Percentiles rank a stretch among this genome's conserved stretches.
phyloP scores from a whole-genome alignment of 169 alveolate species.

The Eimeria tenella region DNA sequence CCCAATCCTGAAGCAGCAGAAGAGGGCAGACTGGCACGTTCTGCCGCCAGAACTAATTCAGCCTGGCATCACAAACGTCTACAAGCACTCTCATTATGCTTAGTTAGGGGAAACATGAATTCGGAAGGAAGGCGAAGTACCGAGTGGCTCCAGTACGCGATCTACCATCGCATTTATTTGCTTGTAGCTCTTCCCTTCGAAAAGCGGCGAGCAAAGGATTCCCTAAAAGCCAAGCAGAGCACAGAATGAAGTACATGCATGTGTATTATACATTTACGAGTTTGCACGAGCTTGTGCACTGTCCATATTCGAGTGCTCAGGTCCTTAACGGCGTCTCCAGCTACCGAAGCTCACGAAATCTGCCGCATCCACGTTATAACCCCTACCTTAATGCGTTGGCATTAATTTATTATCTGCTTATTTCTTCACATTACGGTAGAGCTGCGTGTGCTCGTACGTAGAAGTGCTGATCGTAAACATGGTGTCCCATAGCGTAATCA shows the following conservation, averaged over 20 bases:
- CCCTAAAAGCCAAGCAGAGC: conserved; percentile 82
- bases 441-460: conserved; percentile 51
- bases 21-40: neutral
- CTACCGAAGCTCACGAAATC: too few relatives aligned
- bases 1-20: conserved; percentile 22
- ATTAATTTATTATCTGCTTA: too few relatives aligned
- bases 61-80: neutral
- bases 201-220: conserved; percentile 91
- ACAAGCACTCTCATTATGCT: neutral
- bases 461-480: conserved; percentile 81
- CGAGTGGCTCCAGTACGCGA: conserved; percentile 85
- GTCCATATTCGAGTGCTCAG: too few relatives aligned
- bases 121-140: conserved; percentile 73
- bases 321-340: too few relatives aligned
- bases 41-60: neutral
- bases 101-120: too few relatives aligned
- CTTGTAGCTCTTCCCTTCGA: conserved; percentile 90
- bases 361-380: too few relatives aligned
- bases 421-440: too few relatives aligned
- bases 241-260: neutral
- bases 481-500: conserved; percentile 90
- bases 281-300: too few relatives aligned
- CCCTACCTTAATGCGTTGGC: too few relatives aligned
- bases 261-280: too few relatives aligned
- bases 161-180: conserved; percentile 91